Conservation (phyloP, 2,329 filamentous ascomycete genomes). For the Setomelanomma holmii region DNA sequence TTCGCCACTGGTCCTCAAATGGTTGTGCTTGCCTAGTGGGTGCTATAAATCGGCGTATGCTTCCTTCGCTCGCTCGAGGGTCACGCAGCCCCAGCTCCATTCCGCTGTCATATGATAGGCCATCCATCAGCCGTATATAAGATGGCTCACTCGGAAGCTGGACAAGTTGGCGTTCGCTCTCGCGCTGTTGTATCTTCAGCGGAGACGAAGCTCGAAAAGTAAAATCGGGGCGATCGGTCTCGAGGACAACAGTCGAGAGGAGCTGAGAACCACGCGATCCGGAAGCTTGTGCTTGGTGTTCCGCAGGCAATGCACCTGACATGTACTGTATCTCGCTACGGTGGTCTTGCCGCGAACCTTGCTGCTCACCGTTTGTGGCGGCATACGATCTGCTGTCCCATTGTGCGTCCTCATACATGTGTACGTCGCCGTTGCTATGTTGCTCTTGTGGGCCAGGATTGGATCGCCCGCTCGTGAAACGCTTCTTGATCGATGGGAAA, state of each 20-base stretch:
- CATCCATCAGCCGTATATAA: constrained; percentile 43
- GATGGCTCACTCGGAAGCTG: constrained; percentile 32
- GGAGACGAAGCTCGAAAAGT: constrained; percentile 29
- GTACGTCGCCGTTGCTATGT: constrained; percentile 6
- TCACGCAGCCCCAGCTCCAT: constrained; percentile 37
- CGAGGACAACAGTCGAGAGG: constrained; percentile 6
- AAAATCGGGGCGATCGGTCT: constrained; percentile 17
- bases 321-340: constrained; percentile 24
- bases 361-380: not conserved
- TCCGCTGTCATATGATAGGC: constrained; percentile 25
- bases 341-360: constrained; percentile 2
- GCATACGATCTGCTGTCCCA: constrained; percentile 8
- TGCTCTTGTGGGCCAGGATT: constrained; percentile 4
- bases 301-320: constrained; percentile 33
- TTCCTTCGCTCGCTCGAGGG: constrained; percentile 21
- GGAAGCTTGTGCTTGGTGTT: constrained; percentile 2
- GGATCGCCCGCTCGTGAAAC: constrained; percentile 14
- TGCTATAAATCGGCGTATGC: not conserved
- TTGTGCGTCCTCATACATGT: constrained; percentile 20
- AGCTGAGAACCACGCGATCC: constrained; percentile 7
- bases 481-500: constrained; percentile 34
- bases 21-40: not conserved
- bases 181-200: constrained; percentile 9
- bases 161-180: constrained; percentile 2
- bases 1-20: constrained; percentile 2